These are phyloP conservation scores for Hypoxylon trugodes DNA, from an alignment of 495 filamentous ascomycete species.

Conservation along the genomic window DNA sequence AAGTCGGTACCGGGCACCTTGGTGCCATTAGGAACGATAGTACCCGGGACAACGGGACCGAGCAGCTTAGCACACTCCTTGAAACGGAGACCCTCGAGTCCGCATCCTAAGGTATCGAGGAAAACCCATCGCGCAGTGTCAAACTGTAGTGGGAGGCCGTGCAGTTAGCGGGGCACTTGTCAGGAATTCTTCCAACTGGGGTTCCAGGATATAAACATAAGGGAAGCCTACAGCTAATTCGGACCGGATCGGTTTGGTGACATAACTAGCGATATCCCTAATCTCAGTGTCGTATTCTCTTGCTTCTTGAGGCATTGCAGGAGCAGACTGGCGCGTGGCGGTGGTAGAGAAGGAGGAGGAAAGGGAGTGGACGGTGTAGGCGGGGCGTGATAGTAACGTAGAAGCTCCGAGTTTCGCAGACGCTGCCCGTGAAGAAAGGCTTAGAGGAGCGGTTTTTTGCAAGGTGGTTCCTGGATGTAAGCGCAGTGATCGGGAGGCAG, in stretches of 20 bases:
- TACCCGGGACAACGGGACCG: constrained; percentile 91
- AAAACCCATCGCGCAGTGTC: constrained; percentile 91
- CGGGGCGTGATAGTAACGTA: constrained; percentile 25
- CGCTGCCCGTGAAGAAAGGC: constrained; percentile 27
- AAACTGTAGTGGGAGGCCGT: constrained; percentile 67
- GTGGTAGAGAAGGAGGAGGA: constrained; percentile 64
- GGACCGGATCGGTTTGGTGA: constrained; percentile 88
- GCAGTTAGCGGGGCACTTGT: constrained; percentile 32
- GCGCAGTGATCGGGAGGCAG: constrained; percentile 45
- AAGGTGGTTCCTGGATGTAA: constrained; percentile 36
- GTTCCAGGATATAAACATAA: too few species aligned
- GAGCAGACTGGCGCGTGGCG: constrained; percentile 60
- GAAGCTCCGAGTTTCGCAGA: constrained; percentile 36
- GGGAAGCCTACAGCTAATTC: constrained; percentile 81
- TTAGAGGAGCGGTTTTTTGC: constrained; percentile 27
- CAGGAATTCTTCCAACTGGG: not conserved
- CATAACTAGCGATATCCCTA: constrained; percentile 90
- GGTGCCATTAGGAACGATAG: constrained; percentile 90
- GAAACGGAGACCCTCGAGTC: constrained; percentile 93
- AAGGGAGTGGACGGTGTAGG: constrained; percentile 16
- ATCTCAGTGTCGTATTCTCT: constrained; percentile 88
- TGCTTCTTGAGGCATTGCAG: constrained; percentile 56
- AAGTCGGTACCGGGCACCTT: constrained; percentile 92
- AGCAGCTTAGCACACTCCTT: constrained; percentile 94
- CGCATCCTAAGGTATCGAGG: constrained; percentile 96